Conservation (phyloP, 805 yeast genomes). For the Cyberlindnera saturnus region DNA sequence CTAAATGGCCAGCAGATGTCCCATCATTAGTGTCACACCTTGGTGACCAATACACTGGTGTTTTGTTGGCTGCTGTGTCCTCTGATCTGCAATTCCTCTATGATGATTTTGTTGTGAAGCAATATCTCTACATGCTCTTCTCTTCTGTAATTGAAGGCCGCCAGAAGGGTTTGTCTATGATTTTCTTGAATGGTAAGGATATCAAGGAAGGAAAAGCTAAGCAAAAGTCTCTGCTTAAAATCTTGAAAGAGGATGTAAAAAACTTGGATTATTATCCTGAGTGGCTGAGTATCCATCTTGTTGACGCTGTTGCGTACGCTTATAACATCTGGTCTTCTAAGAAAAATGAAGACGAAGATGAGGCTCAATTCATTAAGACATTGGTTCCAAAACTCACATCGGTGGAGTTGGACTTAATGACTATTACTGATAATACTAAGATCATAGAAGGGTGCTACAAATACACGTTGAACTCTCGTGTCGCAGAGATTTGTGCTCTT, state of each 20-base stretch:
- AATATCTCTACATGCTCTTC: constrained; percentile 55
- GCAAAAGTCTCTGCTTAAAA: constrained; percentile 41
- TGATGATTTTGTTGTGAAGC: constrained; percentile 46
- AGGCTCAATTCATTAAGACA: constrained; percentile 30
- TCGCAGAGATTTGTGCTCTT: constrained; percentile 71
- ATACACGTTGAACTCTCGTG: constrained; percentile 54
- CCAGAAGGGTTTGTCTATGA: constrained; percentile 72
- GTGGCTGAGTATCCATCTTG: constrained; percentile 56
- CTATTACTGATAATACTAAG: constrained; percentile 10
- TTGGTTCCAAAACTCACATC: constrained; percentile 28
- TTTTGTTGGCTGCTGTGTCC: constrained; percentile 54
- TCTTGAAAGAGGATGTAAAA: constrained; percentile 49
- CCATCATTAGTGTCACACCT: constrained; percentile 82
- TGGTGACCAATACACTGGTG: constrained; percentile 56
- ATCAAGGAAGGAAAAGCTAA: constrained; percentile 11
- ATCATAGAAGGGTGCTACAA: constrained; percentile 42
- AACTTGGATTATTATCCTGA: constrained; percentile 52
- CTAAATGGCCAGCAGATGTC: constrained; percentile 49
- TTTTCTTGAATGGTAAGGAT: constrained; percentile 54
- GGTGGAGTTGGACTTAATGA: constrained; percentile 5
- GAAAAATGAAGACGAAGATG: constrained; percentile 41
- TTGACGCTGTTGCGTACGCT: constrained; percentile 70
- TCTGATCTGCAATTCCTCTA: constrained; percentile 53
- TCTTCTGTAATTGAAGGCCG: constrained; percentile 63
- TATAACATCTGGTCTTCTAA: constrained; percentile 73